These are phyloP conservation scores for Wickerhamiella parazyma DNA, from an alignment of 805 yeast species.

Conservation along the genomic window DNA sequence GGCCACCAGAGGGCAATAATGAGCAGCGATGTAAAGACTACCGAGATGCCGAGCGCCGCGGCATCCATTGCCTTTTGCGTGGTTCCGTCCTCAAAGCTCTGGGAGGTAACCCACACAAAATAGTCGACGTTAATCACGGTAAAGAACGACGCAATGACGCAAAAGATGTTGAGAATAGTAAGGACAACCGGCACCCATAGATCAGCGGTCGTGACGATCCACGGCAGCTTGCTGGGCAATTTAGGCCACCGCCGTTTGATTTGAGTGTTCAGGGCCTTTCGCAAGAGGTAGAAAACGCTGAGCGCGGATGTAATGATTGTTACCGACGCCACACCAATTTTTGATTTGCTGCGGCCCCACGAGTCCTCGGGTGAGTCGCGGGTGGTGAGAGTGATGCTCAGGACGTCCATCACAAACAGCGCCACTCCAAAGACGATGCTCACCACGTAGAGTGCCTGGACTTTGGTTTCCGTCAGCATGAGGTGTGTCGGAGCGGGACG, in stretches of 20 bases:
- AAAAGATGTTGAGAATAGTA: not conserved
- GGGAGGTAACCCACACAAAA: not conserved
- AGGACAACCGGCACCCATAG: not conserved
- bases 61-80: not conserved
- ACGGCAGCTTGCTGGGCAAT: not conserved
- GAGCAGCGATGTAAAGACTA: slow-evolving; percentile 5
- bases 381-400: not conserved
- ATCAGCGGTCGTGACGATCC: not conserved
- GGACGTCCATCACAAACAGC: not conserved
- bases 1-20: slow-evolving; percentile 13
- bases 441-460: not conserved
- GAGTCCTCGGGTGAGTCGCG: not conserved
- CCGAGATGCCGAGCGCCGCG: not conserved
- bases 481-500: not conserved
- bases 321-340: not conserved
- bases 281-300: not conserved
- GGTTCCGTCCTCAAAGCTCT: not conserved
- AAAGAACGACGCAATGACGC: not conserved
- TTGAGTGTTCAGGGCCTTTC: not conserved
- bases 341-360: not conserved
- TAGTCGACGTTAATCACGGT: not conserved
- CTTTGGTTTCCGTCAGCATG: not conserved
- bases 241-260: not conserved
- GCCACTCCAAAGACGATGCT: not conserved
- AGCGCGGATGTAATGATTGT: not conserved